Conservation (phyloP, 108 stramenopile species). For the Skeletonema potamos region DNA sequence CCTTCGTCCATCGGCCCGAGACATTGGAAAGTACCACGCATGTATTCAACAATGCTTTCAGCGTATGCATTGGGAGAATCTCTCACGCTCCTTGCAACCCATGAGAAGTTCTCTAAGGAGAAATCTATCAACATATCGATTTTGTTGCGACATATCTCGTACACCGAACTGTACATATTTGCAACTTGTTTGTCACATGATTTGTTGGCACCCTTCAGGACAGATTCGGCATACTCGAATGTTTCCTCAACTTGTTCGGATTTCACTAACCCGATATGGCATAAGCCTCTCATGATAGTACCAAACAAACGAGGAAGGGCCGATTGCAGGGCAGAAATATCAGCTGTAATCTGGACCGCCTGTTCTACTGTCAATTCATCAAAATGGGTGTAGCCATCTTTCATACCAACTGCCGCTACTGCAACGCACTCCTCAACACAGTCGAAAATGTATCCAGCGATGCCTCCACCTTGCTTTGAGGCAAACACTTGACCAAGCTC, state of each 20-base stretch:
- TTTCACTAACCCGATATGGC: slow-evolving; percentile 83
- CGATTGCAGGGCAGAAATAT: slow-evolving; percentile 81
- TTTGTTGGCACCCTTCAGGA: slow-evolving; percentile 82
- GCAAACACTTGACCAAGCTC: slow-evolving; percentile 89
- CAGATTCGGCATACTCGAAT: slow-evolving; percentile 80
- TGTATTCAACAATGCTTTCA: slow-evolving; percentile 83
- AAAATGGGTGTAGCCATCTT: slow-evolving; percentile 69
- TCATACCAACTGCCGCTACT: slow-evolving; percentile 86
- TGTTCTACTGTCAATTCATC: slow-evolving; percentile 86
- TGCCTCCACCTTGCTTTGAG: slow-evolving; percentile 72
- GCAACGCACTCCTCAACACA: slow-evolving; percentile 86
- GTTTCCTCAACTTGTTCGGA: slow-evolving; percentile 85
- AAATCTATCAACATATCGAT: slow-evolving; percentile 86
- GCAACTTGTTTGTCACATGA: slow-evolving; percentile 89
- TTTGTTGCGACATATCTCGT: slow-evolving; percentile 86
- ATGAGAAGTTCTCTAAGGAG: slow-evolving; percentile 82
- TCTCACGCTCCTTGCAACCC: slow-evolving; percentile 75
- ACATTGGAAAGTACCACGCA: slow-evolving; percentile 74
- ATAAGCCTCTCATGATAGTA: slow-evolving; percentile 86
- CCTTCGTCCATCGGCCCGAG: slow-evolving; percentile 92
- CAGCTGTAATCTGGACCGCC: slow-evolving; percentile 88
- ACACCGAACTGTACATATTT: slow-evolving; percentile 82
- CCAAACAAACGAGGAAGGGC: slow-evolving; percentile 84
- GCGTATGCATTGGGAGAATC: slow-evolving; percentile 86
- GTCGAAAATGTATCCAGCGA: slow-evolving; percentile 85